Conservation (phyloP, 2,329 filamentous ascomycete genomes). For the Aspergillus amoenus region DNA sequence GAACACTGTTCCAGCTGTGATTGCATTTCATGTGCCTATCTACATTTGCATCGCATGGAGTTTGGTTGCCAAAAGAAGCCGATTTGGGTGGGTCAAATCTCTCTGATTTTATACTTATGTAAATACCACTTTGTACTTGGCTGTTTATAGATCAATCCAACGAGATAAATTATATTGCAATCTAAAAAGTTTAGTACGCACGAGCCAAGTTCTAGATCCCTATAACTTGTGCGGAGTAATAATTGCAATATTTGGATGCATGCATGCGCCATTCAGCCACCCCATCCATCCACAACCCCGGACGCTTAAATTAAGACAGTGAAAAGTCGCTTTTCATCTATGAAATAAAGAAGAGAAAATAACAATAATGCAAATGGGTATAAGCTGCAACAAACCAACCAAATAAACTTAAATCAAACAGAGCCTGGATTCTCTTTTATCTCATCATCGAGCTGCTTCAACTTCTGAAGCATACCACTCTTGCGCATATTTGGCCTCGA, state of each 20-base stretch:
- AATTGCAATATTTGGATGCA: background rate
- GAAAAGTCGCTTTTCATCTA: background rate
- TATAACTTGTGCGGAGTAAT: background rate
- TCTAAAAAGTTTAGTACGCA: background rate
- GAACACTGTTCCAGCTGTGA: conserved; percentile 89
- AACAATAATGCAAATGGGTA: background rate
- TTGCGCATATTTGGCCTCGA: conserved; percentile 28
- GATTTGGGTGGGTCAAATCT: background rate
- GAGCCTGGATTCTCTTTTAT: background rate
- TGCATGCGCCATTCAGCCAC: background rate
- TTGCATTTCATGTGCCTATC: conserved; percentile 12
- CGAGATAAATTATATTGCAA: background rate
- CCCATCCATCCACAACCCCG: background rate
- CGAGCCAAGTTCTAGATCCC: background rate
- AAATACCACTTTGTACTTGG: conserved; percentile 6
- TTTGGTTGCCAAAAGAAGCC: conserved; percentile 11
- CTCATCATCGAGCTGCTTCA: conserved; percentile 7
- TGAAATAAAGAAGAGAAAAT: background rate
- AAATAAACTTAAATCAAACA: background rate
- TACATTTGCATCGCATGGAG: conserved; percentile 17
- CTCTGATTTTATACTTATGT: background rate
- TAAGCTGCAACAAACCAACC: background rate
- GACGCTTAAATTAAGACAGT: background rate
- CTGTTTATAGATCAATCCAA: conserved; percentile 4
- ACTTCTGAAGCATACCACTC: conserved; percentile 19